Conservation (phyloP, 2,329 filamentous ascomycete genomes). For the Botryotinia globosa region DNA sequence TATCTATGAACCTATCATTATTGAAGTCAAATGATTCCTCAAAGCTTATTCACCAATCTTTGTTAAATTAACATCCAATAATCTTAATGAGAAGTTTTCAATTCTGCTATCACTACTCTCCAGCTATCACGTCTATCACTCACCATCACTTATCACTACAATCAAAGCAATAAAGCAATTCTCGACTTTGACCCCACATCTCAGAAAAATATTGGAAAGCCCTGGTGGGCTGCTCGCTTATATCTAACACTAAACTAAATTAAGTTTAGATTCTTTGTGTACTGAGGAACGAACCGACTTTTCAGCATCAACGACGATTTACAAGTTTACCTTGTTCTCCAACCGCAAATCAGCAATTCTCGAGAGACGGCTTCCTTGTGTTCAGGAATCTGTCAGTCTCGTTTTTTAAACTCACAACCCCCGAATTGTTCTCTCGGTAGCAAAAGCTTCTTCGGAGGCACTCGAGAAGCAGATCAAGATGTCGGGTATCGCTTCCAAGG, state of each 20-base stretch:
- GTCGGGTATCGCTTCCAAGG: conserved; percentile 42
- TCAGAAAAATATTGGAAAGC: not conserved
- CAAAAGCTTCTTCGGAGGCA: conserved; percentile 42
- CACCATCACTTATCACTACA: not conserved
- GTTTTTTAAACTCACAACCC: conserved; percentile 28
- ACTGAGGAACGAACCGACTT: conserved; percentile 13
- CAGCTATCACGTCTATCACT: not conserved
- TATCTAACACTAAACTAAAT: conserved; percentile 9
- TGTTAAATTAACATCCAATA: not conserved
- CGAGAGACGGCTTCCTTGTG: conserved; percentile 42
- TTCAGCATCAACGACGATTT: conserved; percentile 21
- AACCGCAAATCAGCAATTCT: conserved; percentile 27
- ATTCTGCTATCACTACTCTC: not conserved
- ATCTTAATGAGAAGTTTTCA: not conserved
- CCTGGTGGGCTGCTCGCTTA: conserved; percentile 19
- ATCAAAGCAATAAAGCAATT: not conserved
- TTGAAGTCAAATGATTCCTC: not conserved
- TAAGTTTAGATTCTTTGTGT: conserved; percentile 22
- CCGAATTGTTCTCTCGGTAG: conserved; percentile 41
- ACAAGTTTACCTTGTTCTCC: conserved; percentile 20
- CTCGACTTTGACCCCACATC: conserved; percentile 1
- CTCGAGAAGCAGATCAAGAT: conserved; percentile 40
- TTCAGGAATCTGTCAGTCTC: conserved; percentile 40
- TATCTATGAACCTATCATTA: not conserved
- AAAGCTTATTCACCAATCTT: not conserved